Evolutionary conservation across 225 moss, liverwort and hornwort genomes (phyloP), one percentile per base, ranked within the genome.

Genomic region (Polytrichum commune): DNA sequence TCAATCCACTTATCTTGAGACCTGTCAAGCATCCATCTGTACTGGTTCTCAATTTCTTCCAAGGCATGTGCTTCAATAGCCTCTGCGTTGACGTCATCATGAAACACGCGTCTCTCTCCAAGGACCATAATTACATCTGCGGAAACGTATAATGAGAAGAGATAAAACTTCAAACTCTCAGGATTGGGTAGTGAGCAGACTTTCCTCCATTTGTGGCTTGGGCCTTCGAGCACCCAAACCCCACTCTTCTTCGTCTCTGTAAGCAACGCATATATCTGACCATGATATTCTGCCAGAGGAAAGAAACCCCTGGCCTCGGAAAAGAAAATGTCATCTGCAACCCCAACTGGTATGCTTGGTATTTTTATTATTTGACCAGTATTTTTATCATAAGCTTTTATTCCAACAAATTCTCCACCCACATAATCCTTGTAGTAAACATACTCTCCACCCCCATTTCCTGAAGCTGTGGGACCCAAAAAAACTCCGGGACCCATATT

Each of bases 351-450:
- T 53, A 66, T 53, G 71, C 62, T 62, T 27, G 75, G 77, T 46
- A 46, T 46, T 46, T 46, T 46, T 46, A 46, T 46, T 46, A 46
- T 46, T 55, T 55, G 60, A 30, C 80, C 75, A 24, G 77, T 65
- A 19, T 25, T 13, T 24, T 72, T 72, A 53, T 80, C 62, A 22
- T 75, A 84, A 53, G 69, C 77, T 69, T 72, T 66, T 53, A 84
- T 72, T 61, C 77, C 83, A 29, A 83, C 60, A 55, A 77, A 80
- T 13, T 64, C 18, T 2, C 64, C 4, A 4, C 1, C 10, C 10
- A 28, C 4, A 19, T 77, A 75, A 20, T 74, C 56, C 38, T 80
- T 83, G 60, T 79, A 75, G 63, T 77, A 74, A 32, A 84, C 29
- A 56, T 72, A 54, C 26, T 74, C 75, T 46, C 46, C 46, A 16